Percentiles rank a stretch among this genome's conserved stretches.
Evolutionary conservation across 2,329 filamentous ascomycete species (phyloP).

Genomic region (Akanthomyces lecanii): DNA sequence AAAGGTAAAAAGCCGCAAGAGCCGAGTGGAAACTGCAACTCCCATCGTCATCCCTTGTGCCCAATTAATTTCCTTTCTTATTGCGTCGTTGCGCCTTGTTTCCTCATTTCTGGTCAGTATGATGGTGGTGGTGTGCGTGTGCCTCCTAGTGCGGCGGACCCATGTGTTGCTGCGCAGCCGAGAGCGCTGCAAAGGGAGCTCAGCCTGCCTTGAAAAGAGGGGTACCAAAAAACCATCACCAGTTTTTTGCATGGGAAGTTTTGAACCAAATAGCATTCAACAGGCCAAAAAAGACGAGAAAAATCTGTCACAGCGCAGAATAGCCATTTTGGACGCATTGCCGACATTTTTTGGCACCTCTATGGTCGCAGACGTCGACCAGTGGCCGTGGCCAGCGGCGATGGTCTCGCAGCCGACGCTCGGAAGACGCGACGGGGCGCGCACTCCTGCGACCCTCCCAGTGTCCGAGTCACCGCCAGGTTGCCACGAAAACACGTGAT

Average conservation of each 20-base stretch:
- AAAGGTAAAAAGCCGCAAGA: not conserved
- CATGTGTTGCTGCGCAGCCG: constrained; percentile 5
- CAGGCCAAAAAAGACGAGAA: constrained; percentile 20
- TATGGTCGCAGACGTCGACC: constrained; percentile 25
- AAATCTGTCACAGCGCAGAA: constrained; percentile 20
- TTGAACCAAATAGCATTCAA: constrained; percentile 22
- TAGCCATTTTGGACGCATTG: constrained; percentile 18
- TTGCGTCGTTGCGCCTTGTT: constrained; percentile 6
- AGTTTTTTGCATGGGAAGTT: constrained; percentile 7
- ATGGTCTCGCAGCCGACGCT: constrained; percentile 38
- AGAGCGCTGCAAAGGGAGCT: not conserved
- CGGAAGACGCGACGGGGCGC: constrained; percentile 42
- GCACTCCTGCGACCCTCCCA: constrained; percentile 34
- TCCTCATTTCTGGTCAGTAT: constrained; percentile 16
- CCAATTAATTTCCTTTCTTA: constrained; percentile 9
- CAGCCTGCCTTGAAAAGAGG: constrained; percentile 7
- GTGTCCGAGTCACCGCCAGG: constrained; percentile 33
- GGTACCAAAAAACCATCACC: constrained; percentile 14
- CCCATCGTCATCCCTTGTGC: constrained; percentile 1
- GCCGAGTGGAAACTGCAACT: not conserved
- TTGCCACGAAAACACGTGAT: constrained; percentile 44
- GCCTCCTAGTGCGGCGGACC: constrained; percentile 8
- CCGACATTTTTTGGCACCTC: constrained; percentile 15
- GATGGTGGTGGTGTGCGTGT: constrained; percentile 11
- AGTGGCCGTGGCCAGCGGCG: constrained; percentile 24